Conservation (phyloP, 345 rosid genomes). For the Anastatica hierochuntica region DNA sequence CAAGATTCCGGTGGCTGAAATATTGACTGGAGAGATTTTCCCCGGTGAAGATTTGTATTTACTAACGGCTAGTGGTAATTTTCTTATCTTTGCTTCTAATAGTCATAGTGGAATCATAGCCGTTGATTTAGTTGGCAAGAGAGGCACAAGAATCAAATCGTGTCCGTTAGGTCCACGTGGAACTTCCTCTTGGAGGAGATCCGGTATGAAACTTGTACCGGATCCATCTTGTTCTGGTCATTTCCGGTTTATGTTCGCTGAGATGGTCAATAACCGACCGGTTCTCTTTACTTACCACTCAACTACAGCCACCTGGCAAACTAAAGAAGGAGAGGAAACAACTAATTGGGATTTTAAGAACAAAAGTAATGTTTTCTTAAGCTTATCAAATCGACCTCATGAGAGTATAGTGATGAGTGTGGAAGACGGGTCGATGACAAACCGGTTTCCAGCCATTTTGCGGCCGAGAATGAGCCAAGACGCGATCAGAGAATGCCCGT, state of each 20-base stretch:
- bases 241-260: slow-evolving; percentile 59
- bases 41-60: slow-evolving; percentile 50
- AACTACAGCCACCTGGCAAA: slow-evolving; percentile 37
- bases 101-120: slow-evolving; percentile 41
- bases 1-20: slow-evolving; percentile 45
- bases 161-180: slow-evolving; percentile 80
- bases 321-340: slow-evolving; percentile 28
- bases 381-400: slow-evolving; percentile 34
- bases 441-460: slow-evolving; percentile 22
- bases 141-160: slow-evolving; percentile 41
- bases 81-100: slow-evolving; percentile 58
- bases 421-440: slow-evolving; percentile 1
- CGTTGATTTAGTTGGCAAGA: slow-evolving; percentile 36
- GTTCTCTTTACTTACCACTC: slow-evolving; percentile 42
- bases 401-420: slow-evolving; percentile 39
- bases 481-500: slow-evolving; percentile 10
- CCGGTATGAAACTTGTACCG: slow-evolving; percentile 52
- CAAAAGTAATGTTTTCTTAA: slow-evolving; percentile 30
- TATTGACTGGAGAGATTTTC: slow-evolving; percentile 25
- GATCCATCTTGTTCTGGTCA: slow-evolving; percentile 26
- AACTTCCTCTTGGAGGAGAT: slow-evolving; percentile 66
- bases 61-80: slow-evolving; percentile 43
- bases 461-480: slow-evolving; percentile 31
- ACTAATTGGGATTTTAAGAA: not conserved
- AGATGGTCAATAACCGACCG: slow-evolving; percentile 44